phyloP scores from a whole-genome alignment of 495 filamentous ascomycete species.

The Aspergillus ellipticus region DNA sequence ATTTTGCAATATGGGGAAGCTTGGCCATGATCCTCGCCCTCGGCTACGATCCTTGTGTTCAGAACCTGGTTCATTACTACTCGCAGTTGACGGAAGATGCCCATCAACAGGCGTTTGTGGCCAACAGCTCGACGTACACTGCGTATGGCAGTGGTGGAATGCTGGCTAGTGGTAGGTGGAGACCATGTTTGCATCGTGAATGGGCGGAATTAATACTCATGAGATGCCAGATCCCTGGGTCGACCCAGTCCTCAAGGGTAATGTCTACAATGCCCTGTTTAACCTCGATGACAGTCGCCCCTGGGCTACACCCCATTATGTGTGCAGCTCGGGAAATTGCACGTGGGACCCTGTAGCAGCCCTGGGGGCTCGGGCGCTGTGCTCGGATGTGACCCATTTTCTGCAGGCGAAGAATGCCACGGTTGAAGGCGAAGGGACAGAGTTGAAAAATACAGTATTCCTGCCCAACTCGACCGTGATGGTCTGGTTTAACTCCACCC shows the following conservation, averaged over 20 bases:
- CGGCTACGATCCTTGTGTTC: too few relatives aligned
- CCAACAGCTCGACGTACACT: too few relatives aligned
- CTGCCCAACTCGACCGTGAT: neutral
- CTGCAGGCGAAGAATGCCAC: too few relatives aligned
- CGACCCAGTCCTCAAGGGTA: neutral
- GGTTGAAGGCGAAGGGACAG: neutral
- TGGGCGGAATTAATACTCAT: too few relatives aligned
- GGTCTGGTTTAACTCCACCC: too few relatives aligned
- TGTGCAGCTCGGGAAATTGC: neutral
- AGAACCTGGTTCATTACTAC: too few relatives aligned
- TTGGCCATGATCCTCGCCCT: neutral
- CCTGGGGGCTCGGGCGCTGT: neutral
- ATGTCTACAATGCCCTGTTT: neutral
- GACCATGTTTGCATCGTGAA: too few relatives aligned
- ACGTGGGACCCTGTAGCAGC: neutral
- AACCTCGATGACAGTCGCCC: neutral
- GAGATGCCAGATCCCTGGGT: neutral
- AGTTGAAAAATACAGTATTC: neutral
- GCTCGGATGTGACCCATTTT: neutral
- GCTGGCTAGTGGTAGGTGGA: too few relatives aligned
- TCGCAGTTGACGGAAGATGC: too few relatives aligned
- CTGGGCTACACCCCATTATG: neutral
- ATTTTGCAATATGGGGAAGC: slow-evolving; percentile 3
- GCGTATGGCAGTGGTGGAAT: too few relatives aligned
- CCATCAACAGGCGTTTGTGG: too few relatives aligned